Evolutionary conservation across 495 filamentous ascomycete species (phyloP).

Genomic region (Aspergillus diversus): DNA sequence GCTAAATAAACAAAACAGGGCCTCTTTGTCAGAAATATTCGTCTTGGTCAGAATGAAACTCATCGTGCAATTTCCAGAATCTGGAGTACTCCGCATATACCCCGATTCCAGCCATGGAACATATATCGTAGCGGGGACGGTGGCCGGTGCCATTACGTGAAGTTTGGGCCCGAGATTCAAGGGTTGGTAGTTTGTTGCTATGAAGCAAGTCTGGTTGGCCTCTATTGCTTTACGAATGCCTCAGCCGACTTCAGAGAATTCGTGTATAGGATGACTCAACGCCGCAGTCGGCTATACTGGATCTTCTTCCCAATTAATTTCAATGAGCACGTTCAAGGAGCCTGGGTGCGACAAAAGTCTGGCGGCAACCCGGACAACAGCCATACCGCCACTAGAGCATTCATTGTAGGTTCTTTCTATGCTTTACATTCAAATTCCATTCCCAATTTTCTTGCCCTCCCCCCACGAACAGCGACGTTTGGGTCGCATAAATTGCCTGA

Average conservation of each 20-base stretch:
- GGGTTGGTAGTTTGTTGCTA: constrained; percentile 21
- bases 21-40: constrained; percentile 16
- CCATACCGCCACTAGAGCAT: not conserved
- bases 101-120: constrained; percentile 21
- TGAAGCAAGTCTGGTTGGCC: constrained; percentile 5
- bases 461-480: constrained; percentile 1
- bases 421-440: not conserved
- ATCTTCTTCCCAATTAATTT: constrained; percentile 19
- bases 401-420: not conserved
- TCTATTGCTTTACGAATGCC: constrained; percentile 16
- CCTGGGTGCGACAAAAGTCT: constrained; percentile 17
- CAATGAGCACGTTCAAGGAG: constrained; percentile 13
- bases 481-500: not conserved
- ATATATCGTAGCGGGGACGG: not conserved
- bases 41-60: not conserved
- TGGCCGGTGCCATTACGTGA: constrained; percentile 15
- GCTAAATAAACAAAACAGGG: constrained; percentile 18
- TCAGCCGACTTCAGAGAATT: constrained; percentile 11
- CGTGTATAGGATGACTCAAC: constrained; percentile 13
- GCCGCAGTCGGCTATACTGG: constrained; percentile 9
- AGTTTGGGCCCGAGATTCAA: constrained; percentile 12
- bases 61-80: not conserved
- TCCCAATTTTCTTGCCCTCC: not conserved
- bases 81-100: constrained; percentile 19
- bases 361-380: not conserved